Conservation (phyloP, 2,329 filamentous ascomycete species). For the Tolypocladium inflatum region DNA sequence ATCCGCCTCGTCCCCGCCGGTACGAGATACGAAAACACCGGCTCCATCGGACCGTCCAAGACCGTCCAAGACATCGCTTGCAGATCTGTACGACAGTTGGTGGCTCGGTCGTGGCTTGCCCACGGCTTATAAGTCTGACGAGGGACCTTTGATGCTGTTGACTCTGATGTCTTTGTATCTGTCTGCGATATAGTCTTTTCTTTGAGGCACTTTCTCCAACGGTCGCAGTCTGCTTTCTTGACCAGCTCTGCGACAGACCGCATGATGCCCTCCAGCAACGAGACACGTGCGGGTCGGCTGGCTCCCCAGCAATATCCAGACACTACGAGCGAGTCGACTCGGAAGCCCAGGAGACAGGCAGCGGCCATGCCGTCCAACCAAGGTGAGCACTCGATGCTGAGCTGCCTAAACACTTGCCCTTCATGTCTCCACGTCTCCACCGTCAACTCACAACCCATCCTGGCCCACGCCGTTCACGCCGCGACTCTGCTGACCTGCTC, state of each 20-base stretch:
- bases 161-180: not conserved
- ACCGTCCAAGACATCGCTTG: not conserved
- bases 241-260: not conserved
- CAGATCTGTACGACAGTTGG: not conserved
- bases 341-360: not conserved
- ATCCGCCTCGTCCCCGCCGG: not conserved
- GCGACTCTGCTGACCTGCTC: not conserved
- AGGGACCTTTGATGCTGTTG: not conserved
- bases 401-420: not conserved
- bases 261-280: not conserved
- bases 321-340: not conserved
- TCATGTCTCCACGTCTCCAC: not conserved
- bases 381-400: not conserved
- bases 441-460: not conserved
- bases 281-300: not conserved
- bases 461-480: not conserved
- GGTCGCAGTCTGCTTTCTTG: not conserved
- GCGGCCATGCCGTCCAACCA: not conserved
- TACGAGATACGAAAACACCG: constrained; percentile 1
- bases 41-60: too few relatives aligned
- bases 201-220: not conserved
- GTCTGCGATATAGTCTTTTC: too few relatives aligned
- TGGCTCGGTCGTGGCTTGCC: not conserved
- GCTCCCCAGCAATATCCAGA: not conserved
- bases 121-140: not conserved